These are phyloP conservation scores for Cyclotella distinguenda DNA, from an alignment of 108 stramenopile species.

Conservation along the genomic window DNA sequence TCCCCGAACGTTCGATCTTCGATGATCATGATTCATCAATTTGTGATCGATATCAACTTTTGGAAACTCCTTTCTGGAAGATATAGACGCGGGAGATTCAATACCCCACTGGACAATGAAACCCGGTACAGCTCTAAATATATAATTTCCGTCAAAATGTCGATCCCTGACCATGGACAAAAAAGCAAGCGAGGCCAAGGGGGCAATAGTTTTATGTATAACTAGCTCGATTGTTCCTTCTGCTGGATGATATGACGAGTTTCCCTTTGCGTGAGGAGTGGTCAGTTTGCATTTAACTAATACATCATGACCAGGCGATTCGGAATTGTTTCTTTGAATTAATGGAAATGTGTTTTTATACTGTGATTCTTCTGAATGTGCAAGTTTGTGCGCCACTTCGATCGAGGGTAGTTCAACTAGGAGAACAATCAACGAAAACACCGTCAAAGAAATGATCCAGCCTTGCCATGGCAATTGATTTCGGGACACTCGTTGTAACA, in stretches of 20 bases:
- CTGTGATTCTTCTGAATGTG: neutral
- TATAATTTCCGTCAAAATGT: conserved; percentile 38
- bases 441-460: conserved; percentile 9
- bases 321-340: neutral
- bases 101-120: conserved; percentile 48
- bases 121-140: conserved; percentile 36
- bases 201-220: conserved; percentile 33
- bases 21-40: neutral
- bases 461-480: conserved; percentile 1
- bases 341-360: neutral
- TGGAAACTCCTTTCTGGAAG: neutral
- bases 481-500: no score
- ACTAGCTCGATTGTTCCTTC: conserved; percentile 22
- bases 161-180: conserved; percentile 21
- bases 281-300: conserved; percentile 30
- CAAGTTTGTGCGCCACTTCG: neutral
- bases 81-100: conserved; percentile 9
- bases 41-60: conserved; percentile 36
- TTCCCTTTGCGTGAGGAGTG: conserved; percentile 23
- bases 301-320: conserved; percentile 6
- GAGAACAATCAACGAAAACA: conserved; percentile 12
- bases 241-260: conserved; percentile 12
- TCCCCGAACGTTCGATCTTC: conserved; percentile 35
- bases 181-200: conserved; percentile 39
- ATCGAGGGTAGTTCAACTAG: conserved; percentile 6